phyloP scores from a whole-genome alignment of 495 filamentous ascomycete species.

The Baudoinia panamericana region DNA sequence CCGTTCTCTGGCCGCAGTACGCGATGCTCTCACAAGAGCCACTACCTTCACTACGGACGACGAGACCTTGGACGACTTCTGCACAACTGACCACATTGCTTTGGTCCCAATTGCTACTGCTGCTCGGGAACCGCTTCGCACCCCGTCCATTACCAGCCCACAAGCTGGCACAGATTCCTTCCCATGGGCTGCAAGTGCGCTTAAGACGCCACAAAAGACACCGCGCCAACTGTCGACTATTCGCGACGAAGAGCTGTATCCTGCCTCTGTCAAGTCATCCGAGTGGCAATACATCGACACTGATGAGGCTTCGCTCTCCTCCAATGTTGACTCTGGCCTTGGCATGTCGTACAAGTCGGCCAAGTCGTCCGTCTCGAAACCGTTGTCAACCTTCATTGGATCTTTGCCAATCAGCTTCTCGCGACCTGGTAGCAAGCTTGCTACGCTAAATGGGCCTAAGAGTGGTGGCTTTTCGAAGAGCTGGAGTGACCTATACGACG shows the following conservation, averaged over 20 bases:
- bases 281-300: slow-evolving; percentile 32
- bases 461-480: slow-evolving; percentile 71
- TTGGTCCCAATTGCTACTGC: slow-evolving; percentile 55
- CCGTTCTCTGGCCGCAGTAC: slow-evolving; percentile 65
- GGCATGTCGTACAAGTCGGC: slow-evolving; percentile 56
- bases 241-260: slow-evolving; percentile 67
- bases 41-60: slow-evolving; percentile 93
- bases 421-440: slow-evolving; percentile 32
- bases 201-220: slow-evolving; percentile 58
- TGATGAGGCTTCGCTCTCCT: slow-evolving; percentile 65
- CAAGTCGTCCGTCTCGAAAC: slow-evolving; percentile 18
- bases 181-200: slow-evolving; percentile 88
- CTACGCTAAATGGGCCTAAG: slow-evolving; percentile 33
- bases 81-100: slow-evolving; percentile 55
- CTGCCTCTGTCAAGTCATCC: slow-evolving; percentile 51
- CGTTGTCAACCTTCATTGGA: slow-evolving; percentile 42
- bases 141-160: slow-evolving; percentile 85
- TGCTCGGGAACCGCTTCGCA: slow-evolving; percentile 90
- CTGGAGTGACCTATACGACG: slow-evolving; percentile 94
- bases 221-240: slow-evolving; percentile 79
- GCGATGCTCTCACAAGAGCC: slow-evolving; percentile 59
- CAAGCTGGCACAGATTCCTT: slow-evolving; percentile 71
- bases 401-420: slow-evolving; percentile 59
- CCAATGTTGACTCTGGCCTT: slow-evolving; percentile 61
- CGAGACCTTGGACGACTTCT: slow-evolving; percentile 85